A percentile compares a stretch with the other conserved stretches of the same genome.
Evolutionary conservation across 805 yeast species (phyloP).

Genomic region (Cyberlindnera americana): DNA sequence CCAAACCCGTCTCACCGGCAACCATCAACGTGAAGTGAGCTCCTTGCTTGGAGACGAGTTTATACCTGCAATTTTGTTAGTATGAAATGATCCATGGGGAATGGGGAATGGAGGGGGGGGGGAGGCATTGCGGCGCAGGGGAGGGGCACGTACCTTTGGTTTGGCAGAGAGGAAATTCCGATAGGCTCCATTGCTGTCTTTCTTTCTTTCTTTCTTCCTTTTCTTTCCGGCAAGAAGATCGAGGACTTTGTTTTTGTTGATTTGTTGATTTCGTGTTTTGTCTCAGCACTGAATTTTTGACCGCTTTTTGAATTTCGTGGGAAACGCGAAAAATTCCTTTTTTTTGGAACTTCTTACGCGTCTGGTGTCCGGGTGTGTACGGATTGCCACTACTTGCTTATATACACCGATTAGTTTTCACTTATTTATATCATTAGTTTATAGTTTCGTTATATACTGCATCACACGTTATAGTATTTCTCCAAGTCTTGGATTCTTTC

Average conservation of each 20-base stretch:
- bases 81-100: no score
- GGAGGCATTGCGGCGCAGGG: no score
- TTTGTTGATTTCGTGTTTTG: conserved; percentile 5
- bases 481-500: conserved; percentile 36
- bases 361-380: conserved; percentile 7
- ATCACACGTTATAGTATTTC: conserved; percentile 7
- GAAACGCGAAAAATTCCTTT: background rate
- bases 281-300: conserved; percentile 13
- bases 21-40: conserved; percentile 78
- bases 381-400: no score
- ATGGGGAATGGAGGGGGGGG: background rate
- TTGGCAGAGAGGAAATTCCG: conserved; percentile 30
- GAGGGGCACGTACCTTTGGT: conserved; percentile 25
- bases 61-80: conserved; percentile 55
- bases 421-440: background rate
- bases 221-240: no score
- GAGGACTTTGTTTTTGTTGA: no score
- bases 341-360: conserved; percentile 5
- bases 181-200: conserved; percentile 25
- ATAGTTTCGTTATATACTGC: background rate
- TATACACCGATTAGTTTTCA: no score
- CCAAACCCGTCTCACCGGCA: conserved; percentile 89
- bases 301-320: background rate
- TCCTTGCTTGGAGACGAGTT: conserved; percentile 70
- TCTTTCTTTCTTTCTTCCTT: background rate